Conservation (phyloP, 2,329 filamentous ascomycete species). For the Aspergillus jensenii region DNA sequence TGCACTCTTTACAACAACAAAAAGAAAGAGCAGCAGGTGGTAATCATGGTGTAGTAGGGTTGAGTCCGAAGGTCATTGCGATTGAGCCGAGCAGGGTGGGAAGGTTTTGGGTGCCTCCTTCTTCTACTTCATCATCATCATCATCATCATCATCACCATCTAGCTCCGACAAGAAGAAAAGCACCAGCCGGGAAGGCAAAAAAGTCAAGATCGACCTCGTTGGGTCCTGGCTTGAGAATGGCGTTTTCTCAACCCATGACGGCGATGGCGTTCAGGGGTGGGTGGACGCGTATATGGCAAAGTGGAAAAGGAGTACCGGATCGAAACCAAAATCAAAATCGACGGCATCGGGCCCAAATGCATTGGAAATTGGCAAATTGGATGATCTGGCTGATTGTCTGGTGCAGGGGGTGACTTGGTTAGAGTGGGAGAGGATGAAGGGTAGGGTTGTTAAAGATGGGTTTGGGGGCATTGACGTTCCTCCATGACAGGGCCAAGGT, state of each 20-base stretch:
- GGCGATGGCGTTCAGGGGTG: slow-evolving; percentile 17
- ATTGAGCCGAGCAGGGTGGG: slow-evolving; percentile 19
- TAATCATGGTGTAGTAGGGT: not conserved
- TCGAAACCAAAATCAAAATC: not conserved
- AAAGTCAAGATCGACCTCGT: slow-evolving; percentile 65
- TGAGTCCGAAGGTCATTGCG: slow-evolving; percentile 2
- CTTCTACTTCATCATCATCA: not conserved
- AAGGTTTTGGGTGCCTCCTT: slow-evolving; percentile 33
- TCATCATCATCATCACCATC: not conserved
- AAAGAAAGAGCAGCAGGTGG: slow-evolving; percentile 25
- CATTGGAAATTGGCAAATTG: slow-evolving; percentile 55
- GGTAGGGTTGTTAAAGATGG: slow-evolving; percentile 23
- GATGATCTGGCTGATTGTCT: slow-evolving; percentile 82
- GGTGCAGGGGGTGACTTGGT: slow-evolving; percentile 73
- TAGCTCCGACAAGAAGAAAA: not conserved
- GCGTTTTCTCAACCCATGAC: not conserved
- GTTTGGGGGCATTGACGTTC: not conserved
- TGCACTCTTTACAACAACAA: slow-evolving; percentile 54
- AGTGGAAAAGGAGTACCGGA: slow-evolving; percentile 23
- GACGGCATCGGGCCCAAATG: not conserved
- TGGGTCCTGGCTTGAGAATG: slow-evolving; percentile 50
- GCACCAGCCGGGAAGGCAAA: slow-evolving; percentile 35
- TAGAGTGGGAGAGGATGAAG: slow-evolving; percentile 64
- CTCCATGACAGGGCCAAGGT: not conserved
- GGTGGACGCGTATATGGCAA: slow-evolving; percentile 30